Evolutionary conservation across 352 stramenopile genomes (phyloP).

Genomic region (Phytopythium helicoides): DNA sequence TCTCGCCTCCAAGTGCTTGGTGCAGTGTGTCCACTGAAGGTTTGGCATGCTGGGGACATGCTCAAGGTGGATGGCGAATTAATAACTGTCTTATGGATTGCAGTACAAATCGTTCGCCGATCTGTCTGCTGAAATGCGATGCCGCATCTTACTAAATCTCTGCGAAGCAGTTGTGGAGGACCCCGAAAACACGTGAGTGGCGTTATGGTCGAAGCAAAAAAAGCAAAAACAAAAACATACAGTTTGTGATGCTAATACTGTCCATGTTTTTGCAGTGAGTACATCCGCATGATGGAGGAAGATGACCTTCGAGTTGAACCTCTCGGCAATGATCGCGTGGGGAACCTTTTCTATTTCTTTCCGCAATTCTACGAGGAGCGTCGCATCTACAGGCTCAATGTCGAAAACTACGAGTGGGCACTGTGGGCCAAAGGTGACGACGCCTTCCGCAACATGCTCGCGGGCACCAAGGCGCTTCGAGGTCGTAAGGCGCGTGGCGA

Average conservation of each 20-base stretch:
- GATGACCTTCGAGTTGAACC: constrained; percentile 79
- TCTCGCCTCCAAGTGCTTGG: constrained; percentile 47
- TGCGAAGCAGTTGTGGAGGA: constrained; percentile 83
- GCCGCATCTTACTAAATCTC: constrained; percentile 80
- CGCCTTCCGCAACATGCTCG: constrained; percentile 52
- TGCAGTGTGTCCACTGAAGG: constrained; percentile 54
- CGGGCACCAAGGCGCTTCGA: constrained; percentile 51
- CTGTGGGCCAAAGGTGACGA: constrained; percentile 80
- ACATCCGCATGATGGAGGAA: constrained; percentile 86
- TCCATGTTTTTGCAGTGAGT: constrained; percentile 36
- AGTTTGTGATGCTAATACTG: constrained; percentile 4
- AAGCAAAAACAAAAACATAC: too few species aligned
- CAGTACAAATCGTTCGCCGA: constrained; percentile 78
- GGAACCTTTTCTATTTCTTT: constrained; percentile 84
- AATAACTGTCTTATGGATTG: too few species aligned
- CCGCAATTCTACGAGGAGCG: constrained; percentile 86
- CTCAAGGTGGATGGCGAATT: too few species aligned
- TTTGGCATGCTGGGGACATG: constrained; percentile 1
- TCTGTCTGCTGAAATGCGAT: constrained; percentile 64
- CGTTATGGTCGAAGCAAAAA: neutral
- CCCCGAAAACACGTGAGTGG: constrained; percentile 64
- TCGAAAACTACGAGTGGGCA: constrained; percentile 48
- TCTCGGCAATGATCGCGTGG: constrained; percentile 65
- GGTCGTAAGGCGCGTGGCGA: constrained; percentile 71
- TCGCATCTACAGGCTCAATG: constrained; percentile 63